Evolutionary conservation across 495 filamentous ascomycete species (phyloP), one percentile per base, ranked within the genome.

Genomic region (Cercophora newfieldiana): DNA sequence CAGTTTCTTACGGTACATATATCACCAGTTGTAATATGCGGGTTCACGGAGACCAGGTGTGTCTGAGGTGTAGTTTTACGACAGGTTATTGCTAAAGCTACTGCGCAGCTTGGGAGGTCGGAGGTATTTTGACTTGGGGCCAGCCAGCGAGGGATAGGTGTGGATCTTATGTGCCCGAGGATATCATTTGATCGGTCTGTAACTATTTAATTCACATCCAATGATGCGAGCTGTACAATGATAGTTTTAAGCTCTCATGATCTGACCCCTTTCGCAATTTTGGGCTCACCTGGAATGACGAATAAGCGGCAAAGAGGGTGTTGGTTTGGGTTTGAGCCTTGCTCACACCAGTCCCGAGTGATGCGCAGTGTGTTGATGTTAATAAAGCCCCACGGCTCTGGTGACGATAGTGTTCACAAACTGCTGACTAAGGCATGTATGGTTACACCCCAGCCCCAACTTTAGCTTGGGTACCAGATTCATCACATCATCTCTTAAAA

Each of bases 151-250:
- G 18, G 37, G 37, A 5, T 5, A 14, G 37, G 10, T 16, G 37
- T 44, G 37, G 37, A 44, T 14, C 37, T 16, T n/a, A n/a, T 44
- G 37, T 44, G 37, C 37, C 18, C 18, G 37, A 16, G 44, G 47
- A 26, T 37, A 53, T 33, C 25, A 4, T 24, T 63, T 26, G 29
- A 16, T 8, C 37, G 18, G 37, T 44, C 37, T 44, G 2, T 8
- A 44, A 44, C 37, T 64, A 64, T 55, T 49, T 16, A 54, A 55
- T 55, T 21, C 29, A 4, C 48, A 55, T 57, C 37, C 10, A 44
- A 44, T 14, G 37, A 16, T 14, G 12, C 30, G 4, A 33, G 5
- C 30, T 12, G 30, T 33, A 4, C 12, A 33, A 33, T 33, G 30
- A 33, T 33, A 4, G 37, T 14, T 14, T 8, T 33, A 44, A 24